A percentile compares a stretch with the other conserved stretches of the same genome.
Evolutionary conservation across 75 land plant genomes (phyloP).

Genomic region (Pinus albicaulis): DNA sequence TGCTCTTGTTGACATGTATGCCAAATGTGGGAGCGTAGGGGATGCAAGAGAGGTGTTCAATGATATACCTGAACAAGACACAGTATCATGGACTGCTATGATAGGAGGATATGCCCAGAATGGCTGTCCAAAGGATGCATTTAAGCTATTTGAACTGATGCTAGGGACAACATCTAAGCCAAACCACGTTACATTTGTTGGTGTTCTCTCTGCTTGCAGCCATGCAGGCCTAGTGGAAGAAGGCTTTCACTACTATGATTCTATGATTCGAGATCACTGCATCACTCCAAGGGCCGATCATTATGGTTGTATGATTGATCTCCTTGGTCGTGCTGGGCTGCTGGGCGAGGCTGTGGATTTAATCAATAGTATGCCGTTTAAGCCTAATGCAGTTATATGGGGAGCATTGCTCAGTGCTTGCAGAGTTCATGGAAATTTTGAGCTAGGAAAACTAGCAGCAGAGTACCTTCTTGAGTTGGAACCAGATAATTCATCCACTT

Average conservation of each 20-base stretch:
- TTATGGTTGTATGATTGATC: slow-evolving; percentile 18
- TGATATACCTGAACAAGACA: slow-evolving; percentile 3
- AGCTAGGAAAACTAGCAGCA: background rate
- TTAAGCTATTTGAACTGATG: slow-evolving; percentile 12
- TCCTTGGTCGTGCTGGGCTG: slow-evolving; percentile 25
- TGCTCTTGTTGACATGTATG: slow-evolving; percentile 28
- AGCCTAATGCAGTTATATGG: slow-evolving; percentile 16
- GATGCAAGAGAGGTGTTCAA: slow-evolving; percentile 25
- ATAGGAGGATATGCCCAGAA: slow-evolving; percentile 19
- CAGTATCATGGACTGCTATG: slow-evolving; percentile 28
- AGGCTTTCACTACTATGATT: slow-evolving; percentile 4
- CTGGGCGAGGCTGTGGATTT: slow-evolving; percentile 6
- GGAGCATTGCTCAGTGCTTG: slow-evolving; percentile 17
- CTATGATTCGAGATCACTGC: slow-evolving; percentile 14
- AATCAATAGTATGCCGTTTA: slow-evolving; percentile 19
- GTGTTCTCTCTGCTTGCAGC: slow-evolving; percentile 28
- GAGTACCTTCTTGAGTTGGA: slow-evolving; percentile 6
- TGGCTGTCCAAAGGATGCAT: slow-evolving; percentile 7
- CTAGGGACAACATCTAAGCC: background rate
- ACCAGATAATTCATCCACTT: background rate
- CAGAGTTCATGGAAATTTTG: slow-evolving; percentile 10
- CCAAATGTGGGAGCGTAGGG: slow-evolving; percentile 11
- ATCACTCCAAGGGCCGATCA: slow-evolving; percentile 15
- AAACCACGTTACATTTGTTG: slow-evolving; percentile 15
- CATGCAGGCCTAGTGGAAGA: slow-evolving; percentile 15